Percentiles rank a stretch among this genome's conserved stretches.
Evolutionary conservation across 805 yeast species (phyloP).

Genomic region (Starmerella lactis-condensi): DNA sequence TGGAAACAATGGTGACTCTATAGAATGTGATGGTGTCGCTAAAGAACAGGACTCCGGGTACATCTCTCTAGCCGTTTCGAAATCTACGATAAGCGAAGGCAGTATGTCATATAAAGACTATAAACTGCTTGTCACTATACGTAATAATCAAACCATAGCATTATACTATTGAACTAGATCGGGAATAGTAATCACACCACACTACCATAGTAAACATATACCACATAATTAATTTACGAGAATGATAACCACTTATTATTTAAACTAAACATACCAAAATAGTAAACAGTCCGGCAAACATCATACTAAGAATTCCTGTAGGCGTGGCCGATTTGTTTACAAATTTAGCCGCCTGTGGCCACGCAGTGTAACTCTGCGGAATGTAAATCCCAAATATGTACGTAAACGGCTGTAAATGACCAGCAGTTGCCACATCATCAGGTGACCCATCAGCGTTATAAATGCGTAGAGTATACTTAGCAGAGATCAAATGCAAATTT

Average conservation of each 20-base stretch:
- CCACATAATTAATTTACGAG: too few species aligned
- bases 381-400: conserved; percentile 24
- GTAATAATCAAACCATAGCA: conserved; percentile 2
- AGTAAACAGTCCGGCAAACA: conserved; percentile 1
- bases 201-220: too few species aligned
- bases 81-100: conserved; percentile 5
- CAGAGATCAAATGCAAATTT: conserved; percentile 19
- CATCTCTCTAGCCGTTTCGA: conserved; percentile 3
- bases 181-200: too few species aligned
- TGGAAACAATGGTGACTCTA: conserved; percentile 3
- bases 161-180: too few species aligned
- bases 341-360: conserved; percentile 18
- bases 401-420: conserved; percentile 20
- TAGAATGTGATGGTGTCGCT: conserved; percentile 8
- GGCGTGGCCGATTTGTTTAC: conserved; percentile 11
- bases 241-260: too few species aligned
- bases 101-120: conserved; percentile 3
- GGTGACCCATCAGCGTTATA: conserved; percentile 21
- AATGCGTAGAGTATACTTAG: conserved; percentile 24
- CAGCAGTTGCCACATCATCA: conserved; percentile 21
- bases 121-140: conserved; percentile 4
- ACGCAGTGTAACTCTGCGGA: conserved; percentile 24
- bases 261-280: conserved; percentile 2
- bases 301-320: conserved; percentile 4
- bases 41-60: conserved; percentile 8